phyloP scores from a whole-genome alignment of 495 filamentous ascomycete genomes.

The Penicillium antarcticum region DNA sequence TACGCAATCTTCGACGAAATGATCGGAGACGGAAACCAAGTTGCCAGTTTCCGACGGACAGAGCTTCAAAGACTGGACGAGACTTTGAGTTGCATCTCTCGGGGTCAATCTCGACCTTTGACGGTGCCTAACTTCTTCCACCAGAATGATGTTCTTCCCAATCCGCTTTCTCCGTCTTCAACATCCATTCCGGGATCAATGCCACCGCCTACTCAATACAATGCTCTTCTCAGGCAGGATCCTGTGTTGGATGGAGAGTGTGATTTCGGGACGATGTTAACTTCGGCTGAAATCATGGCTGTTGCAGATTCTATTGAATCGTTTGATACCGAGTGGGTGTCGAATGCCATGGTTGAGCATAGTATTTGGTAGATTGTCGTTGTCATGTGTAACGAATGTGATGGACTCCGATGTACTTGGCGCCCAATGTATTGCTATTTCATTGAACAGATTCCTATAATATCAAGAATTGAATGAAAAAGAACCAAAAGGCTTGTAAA shows the following conservation, averaged over 20 bases:
- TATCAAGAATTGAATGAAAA: not conserved
- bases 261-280: slow-evolving; percentile 20
- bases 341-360: slow-evolving; percentile 37
- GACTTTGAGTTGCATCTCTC: slow-evolving; percentile 24
- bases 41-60: slow-evolving; percentile 35
- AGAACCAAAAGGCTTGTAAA: not conserved
- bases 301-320: slow-evolving; percentile 38
- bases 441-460: not conserved
- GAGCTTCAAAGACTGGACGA: slow-evolving; percentile 38
- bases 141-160: slow-evolving; percentile 7
- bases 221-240: slow-evolving; percentile 12
- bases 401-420: not conserved
- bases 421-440: not conserved
- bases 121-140: slow-evolving; percentile 13
- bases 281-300: slow-evolving; percentile 36
- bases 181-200: slow-evolving; percentile 12
- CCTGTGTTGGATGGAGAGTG: slow-evolving; percentile 9
- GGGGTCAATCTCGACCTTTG: slow-evolving; percentile 16
- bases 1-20: slow-evolving; percentile 41
- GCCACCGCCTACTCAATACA: slow-evolving; percentile 9
- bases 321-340: slow-evolving; percentile 39
- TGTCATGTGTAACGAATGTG: not conserved
- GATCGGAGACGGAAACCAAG: slow-evolving; percentile 35
- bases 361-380: slow-evolving; percentile 28
- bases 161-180: slow-evolving; percentile 3